These are phyloP conservation scores for Baorangia bicolor DNA, from an alignment of 768 basidiomycete genomes.

Conservation along the genomic window DNA sequence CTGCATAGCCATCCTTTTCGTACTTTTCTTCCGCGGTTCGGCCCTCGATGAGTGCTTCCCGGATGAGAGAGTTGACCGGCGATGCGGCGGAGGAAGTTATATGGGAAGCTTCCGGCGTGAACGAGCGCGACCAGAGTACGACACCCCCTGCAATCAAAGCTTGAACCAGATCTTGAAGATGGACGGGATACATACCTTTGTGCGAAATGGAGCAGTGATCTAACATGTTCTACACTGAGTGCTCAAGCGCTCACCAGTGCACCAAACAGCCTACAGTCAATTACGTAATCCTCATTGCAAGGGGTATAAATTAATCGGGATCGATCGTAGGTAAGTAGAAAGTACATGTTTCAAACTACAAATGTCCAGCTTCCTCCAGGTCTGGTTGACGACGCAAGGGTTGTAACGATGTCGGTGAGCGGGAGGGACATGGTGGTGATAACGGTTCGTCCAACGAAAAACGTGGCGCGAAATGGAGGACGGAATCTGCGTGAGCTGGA, in stretches of 20 bases:
- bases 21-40: conserved; percentile 78
- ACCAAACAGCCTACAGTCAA: background rate
- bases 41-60: conserved; percentile 90
- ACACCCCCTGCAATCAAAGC: conserved; percentile 64
- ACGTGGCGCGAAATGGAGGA: conserved; percentile 12
- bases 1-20: conserved; percentile 92
- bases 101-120: conserved; percentile 80
- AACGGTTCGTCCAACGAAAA: conserved; percentile 14
- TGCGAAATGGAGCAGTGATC: conserved; percentile 96
- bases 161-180: background rate
- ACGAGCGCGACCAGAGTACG: conserved; percentile 92
- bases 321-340: background rate
- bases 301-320: conserved; percentile 6
- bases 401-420: conserved; percentile 17
- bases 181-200: conserved; percentile 56
- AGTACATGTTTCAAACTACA: conserved; percentile 9
- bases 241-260: background rate
- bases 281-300: conserved; percentile 8
- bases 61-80: conserved; percentile 85
- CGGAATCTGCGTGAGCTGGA: conserved; percentile 1
- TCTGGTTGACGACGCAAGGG: conserved; percentile 28
- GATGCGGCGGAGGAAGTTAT: conserved; percentile 70
- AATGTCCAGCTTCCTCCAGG: background rate
- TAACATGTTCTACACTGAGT: conserved; percentile 55
- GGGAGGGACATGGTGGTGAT: background rate